Evolutionary conservation across 2,329 filamentous ascomycete species (phyloP), one percentile per base, ranked within the genome.

Genomic region (Aureobasidium pullulans): DNA sequence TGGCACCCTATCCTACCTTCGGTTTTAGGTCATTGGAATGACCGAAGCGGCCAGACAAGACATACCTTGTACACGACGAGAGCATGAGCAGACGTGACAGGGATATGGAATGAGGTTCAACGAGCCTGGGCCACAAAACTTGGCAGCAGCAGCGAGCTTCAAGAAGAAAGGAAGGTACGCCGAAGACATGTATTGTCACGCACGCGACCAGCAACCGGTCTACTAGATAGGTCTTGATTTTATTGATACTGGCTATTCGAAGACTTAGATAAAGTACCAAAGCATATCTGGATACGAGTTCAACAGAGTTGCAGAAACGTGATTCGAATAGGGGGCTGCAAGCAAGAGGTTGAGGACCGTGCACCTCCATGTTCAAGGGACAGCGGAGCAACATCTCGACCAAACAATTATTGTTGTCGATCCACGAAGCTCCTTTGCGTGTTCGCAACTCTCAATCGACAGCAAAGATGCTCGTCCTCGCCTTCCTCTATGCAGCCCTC

Each of bases 401-500:
- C 39, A 56, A 54, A 36, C 52, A 56, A 46, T 31, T 36, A 37
- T 46, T 56, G 39, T 37, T 40, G 29, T 36, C 31, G 32, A 13
- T 46, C 11, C 32, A 29, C 19, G 32, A 11, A 9, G n/a, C 19
- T 13, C 15, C 13, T 43, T 16, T 29, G 50, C 44, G 29, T 54
- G 23, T 37, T 23, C 13, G 46, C 52, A 15, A 57, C 23, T 48
- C 44, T 59, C 47, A 42, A 42, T 23, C n/a, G 13, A 40, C 62
- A 57, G 54, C 54, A 47, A 40, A 32, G 34, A 70, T 72, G 68
- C 64, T 65, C 61, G 66, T 70, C 40, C 67, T 73, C 48, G 61
- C 73, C 43, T 67, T 69, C 48, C 59, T 75, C 40, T 67, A 78
- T 60, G 70, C 75, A 49, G 70, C 70, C 59, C 73, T 82, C 66